Evolutionary conservation across 495 filamentous ascomycete genomes (phyloP), one percentile per base, ranked within the genome.

Genomic region (Hypomontagnella monticulosa): DNA sequence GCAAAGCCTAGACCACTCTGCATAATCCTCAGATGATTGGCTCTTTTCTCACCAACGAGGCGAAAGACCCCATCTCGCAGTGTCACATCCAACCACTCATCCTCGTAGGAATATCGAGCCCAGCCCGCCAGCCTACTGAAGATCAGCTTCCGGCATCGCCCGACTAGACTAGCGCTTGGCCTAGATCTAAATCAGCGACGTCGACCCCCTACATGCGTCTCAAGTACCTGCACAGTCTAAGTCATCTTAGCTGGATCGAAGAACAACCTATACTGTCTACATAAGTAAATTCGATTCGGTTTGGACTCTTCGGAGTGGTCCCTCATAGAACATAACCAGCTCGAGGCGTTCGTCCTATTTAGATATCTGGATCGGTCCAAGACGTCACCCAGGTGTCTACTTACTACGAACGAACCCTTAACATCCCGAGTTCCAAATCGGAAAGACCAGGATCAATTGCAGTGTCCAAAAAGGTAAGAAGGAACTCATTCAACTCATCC

Each of bases 91-190:
- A 40, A 32, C 64, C 57, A 67, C 40, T 62, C 58, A 62, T n/a
- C 51, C 37, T 56, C 32, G 14, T 20, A 38, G 30, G 33, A 48
- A 15, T 8, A 11, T 14, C 44, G 11, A 1, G 51, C 14, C 48
- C 61, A 67, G 59, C 65, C 64, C 8, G 52, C 57, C 44, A 67
- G 57, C 63, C 63, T 57, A 50, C 63, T 49, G 36, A 54, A 54
- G 64, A 67, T 67, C 64, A 48, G 38, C 58, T 67, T 67, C 64
- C 64, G 64, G 58, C 64, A 67, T 67, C 64, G 64, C 64, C 64
- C 64, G 64, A 67, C 51, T n/a, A 48, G 37, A 49, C 30, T 47
- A 47, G 36, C n/a, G 48, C 33, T 49, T 42, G 44, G 57, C 43
- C 63, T 67, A 67, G 63, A 67, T 66, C 57, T 61, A 42, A 41